phyloP scores from a whole-genome alignment of 2,329 filamentous ascomycete genomes.

The Oidium heveae region DNA sequence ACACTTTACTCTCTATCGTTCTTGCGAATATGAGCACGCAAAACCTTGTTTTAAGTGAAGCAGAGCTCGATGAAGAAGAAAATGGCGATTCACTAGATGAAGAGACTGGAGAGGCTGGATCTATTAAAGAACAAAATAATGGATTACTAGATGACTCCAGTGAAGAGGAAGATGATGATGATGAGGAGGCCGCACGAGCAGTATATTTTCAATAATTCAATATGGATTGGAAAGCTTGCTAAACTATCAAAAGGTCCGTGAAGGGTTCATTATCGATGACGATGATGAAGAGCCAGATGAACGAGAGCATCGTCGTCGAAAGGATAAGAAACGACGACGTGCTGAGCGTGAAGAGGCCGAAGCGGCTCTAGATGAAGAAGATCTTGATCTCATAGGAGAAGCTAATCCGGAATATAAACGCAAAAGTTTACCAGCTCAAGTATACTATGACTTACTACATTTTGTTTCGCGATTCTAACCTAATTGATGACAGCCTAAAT shows the following conservation, averaged over 20 bases:
- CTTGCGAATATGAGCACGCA: conserved; percentile 37
- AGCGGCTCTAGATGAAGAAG: conserved; percentile 71
- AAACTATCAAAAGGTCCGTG: conserved; percentile 37
- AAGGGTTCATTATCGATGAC: conserved; percentile 90
- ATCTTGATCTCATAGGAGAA: conserved; percentile 82
- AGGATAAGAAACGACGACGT: conserved; percentile 52
- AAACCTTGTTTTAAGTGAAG: conserved; percentile 63
- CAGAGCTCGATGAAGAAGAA: conserved; percentile 63
- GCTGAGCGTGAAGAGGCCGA: conserved; percentile 65
- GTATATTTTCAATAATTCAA: conserved; percentile 20
- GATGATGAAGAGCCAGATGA: conserved; percentile 51
- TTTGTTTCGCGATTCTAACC: not conserved
- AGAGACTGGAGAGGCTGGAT: conserved; percentile 35
- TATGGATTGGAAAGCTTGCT: conserved; percentile 1
- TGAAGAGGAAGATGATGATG: conserved; percentile 79
- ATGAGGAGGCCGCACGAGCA: conserved; percentile 59
- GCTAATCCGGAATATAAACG: conserved; percentile 45
- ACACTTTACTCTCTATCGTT: not conserved
- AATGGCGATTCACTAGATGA: conserved; percentile 67
- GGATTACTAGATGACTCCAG: conserved; percentile 53
- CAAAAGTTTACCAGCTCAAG: conserved; percentile 37
- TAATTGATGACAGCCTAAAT: conserved; percentile 39
- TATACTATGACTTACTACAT: conserved; percentile 17
- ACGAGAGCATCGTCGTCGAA: conserved; percentile 24
- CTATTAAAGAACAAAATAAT: conserved; percentile 17